Evolutionary conservation across 1,284 basidiomycete genomes (phyloP).

Genomic region (Microbotryum intermedium): DNA sequence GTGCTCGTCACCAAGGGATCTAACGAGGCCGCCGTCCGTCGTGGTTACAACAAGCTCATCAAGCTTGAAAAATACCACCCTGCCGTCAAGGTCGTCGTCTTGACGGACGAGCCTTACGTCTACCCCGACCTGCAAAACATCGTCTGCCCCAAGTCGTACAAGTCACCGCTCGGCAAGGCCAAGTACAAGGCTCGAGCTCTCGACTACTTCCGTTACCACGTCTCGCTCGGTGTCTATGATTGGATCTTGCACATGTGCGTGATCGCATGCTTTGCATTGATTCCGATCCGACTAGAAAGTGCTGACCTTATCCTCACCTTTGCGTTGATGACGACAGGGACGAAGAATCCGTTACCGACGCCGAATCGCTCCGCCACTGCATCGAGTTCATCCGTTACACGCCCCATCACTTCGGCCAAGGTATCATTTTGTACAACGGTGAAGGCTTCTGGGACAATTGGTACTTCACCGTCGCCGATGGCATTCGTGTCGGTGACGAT

Average conservation of each 20-base stretch:
- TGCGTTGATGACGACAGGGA: conserved; percentile 32
- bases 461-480: conserved; percentile 44
- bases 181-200: conserved; percentile 44
- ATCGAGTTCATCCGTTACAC: conserved; percentile 42
- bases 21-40: conserved; percentile 40
- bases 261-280: background rate
- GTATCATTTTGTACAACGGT: conserved; percentile 44
- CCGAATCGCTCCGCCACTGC: conserved; percentile 40
- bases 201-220: conserved; percentile 42
- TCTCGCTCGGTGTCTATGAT: conserved; percentile 41
- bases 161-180: conserved; percentile 40
- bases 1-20: conserved; percentile 42
- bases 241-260: conserved; percentile 41
- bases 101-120: conserved; percentile 42
- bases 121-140: conserved; percentile 43
- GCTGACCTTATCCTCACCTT: background rate
- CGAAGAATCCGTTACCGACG: conserved; percentile 43
- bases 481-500: conserved; percentile 43
- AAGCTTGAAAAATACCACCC: conserved; percentile 43
- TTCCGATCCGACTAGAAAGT: background rate
- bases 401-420: conserved; percentile 42
- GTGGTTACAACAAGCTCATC: conserved; percentile 41
- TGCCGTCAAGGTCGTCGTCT: conserved; percentile 40
- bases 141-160: conserved; percentile 42
- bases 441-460: conserved; percentile 43